Percentiles rank a stretch among this genome's conserved stretches.
phyloP scores from a whole-genome alignment of 2,329 filamentous ascomycete genomes.

The Trichoderma atroviride region DNA sequence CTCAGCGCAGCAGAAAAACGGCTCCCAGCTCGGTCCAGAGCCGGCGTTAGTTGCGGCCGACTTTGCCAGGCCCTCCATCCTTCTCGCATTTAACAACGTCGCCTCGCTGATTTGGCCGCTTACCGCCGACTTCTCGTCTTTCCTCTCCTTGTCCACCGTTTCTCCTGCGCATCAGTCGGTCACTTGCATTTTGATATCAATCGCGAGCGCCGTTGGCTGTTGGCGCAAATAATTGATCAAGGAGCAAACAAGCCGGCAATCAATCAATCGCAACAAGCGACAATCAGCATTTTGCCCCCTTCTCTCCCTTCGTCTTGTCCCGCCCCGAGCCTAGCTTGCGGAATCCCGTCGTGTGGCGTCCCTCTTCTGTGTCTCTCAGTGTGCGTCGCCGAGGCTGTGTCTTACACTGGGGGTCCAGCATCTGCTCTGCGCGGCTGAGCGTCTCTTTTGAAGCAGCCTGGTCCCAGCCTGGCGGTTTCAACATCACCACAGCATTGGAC shows the following conservation, averaged over 20 bases:
- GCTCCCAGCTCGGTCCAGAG: constrained; percentile 21
- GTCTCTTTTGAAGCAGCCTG: not conserved
- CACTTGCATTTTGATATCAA: not conserved
- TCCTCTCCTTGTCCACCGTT: constrained; percentile 5
- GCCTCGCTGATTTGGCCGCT: constrained; percentile 25
- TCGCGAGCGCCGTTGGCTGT: not conserved
- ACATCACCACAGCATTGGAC: constrained; percentile 3
- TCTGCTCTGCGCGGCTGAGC: constrained; percentile 23
- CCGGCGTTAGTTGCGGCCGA: constrained; percentile 26
- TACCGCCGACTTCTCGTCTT: constrained; percentile 27
- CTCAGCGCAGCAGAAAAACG: constrained; percentile 8
- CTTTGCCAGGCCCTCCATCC: constrained; percentile 18
- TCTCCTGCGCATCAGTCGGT: not conserved
- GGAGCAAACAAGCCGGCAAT: not conserved
- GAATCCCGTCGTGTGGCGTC: not conserved
- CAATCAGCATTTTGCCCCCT: not conserved
- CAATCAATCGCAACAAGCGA: not conserved
- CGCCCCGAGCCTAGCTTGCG: not conserved
- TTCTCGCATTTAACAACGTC: constrained; percentile 24
- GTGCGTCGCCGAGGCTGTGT: constrained; percentile 19
- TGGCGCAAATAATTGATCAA: not conserved
- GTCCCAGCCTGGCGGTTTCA: constrained; percentile 20
- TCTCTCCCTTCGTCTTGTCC: not conserved
- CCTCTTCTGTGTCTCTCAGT: not conserved
- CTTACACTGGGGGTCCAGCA: constrained; percentile 16